phyloP scores from a whole-genome alignment of 805 yeast species.

The Nakazawaea anatomiae region DNA sequence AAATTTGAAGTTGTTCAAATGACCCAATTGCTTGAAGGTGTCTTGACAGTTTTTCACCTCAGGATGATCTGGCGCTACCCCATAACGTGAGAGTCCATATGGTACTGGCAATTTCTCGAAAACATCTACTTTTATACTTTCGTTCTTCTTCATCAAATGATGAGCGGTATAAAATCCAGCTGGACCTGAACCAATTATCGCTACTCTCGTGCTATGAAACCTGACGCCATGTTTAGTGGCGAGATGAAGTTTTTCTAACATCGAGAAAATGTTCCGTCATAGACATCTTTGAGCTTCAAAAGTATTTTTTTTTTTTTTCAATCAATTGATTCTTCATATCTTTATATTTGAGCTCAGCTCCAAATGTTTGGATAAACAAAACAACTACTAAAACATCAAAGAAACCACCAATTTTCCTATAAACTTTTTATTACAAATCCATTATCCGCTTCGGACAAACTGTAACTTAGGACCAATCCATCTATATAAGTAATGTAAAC shows the following conservation, averaged over 20 bases:
- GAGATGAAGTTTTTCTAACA: neutral
- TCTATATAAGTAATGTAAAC: conserved; percentile 21
- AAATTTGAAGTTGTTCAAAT: conserved; percentile 39
- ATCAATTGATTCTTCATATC: too few relatives aligned
- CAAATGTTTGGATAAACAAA: neutral
- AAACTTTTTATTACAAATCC: conserved; percentile 1
- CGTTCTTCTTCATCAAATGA: conserved; percentile 48
- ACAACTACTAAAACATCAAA: neutral
- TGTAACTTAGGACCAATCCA: conserved; percentile 20
- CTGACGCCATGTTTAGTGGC: neutral
- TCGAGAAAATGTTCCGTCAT: neutral
- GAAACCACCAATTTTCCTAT: neutral
- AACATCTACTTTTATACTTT: conserved; percentile 50
- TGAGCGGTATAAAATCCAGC: conserved; percentile 91
- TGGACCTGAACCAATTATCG: conserved; percentile 93
- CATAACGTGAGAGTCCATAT: conserved; percentile 84
- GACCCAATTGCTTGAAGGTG: conserved; percentile 53
- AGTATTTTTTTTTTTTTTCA: neutral
- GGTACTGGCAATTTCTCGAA: conserved; percentile 88
- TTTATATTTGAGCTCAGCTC: too few relatives aligned
- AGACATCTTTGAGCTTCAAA: neutral
- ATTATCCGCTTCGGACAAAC: conserved; percentile 9
- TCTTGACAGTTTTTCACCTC: conserved; percentile 87
- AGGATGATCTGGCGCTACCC: conserved; percentile 99
- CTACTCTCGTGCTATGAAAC: conserved; percentile 34